phyloP scores from a whole-genome alignment of 192 early-diverging fungal species.

The Ambispora gerdemannii region DNA sequence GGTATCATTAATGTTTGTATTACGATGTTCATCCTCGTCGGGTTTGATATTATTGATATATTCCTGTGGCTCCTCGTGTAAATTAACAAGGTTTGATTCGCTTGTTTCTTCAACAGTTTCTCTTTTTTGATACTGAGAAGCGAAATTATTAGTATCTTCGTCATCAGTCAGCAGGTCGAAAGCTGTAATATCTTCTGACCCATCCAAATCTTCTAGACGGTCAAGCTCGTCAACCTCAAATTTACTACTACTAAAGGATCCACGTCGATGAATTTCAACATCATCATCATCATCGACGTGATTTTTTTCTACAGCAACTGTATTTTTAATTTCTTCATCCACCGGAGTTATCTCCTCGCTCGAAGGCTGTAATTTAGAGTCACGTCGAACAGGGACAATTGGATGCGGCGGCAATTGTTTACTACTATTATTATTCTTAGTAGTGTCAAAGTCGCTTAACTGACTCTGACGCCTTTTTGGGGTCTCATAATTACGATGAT shows the following conservation, averaged over 20 bases:
- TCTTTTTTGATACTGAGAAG: background rate
- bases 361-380: constrained; percentile 23
- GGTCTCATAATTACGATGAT: background rate
- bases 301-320: background rate
- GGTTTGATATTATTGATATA: background rate
- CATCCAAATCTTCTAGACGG: constrained; percentile 16
- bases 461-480: background rate
- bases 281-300: background rate
- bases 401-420: background rate
- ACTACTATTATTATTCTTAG: background rate
- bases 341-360: background rate
- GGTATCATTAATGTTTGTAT: too few relatives aligned
- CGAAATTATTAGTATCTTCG: background rate
- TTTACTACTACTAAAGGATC: constrained; percentile 14
- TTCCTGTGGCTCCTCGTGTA: background rate
- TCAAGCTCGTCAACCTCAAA: constrained; percentile 14
- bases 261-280: constrained; percentile 19
- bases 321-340: background rate
- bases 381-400: background rate
- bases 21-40: too few relatives aligned
- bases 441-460: background rate
- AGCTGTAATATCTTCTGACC: constrained; percentile 22
- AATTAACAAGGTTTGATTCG: background rate
- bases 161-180: constrained; percentile 14
- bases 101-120: background rate